Base-by-base conservation (phyloP, 2,329 filamentous ascomycete genomes). In the Ceratocystis cacaofunesta region DNA sequence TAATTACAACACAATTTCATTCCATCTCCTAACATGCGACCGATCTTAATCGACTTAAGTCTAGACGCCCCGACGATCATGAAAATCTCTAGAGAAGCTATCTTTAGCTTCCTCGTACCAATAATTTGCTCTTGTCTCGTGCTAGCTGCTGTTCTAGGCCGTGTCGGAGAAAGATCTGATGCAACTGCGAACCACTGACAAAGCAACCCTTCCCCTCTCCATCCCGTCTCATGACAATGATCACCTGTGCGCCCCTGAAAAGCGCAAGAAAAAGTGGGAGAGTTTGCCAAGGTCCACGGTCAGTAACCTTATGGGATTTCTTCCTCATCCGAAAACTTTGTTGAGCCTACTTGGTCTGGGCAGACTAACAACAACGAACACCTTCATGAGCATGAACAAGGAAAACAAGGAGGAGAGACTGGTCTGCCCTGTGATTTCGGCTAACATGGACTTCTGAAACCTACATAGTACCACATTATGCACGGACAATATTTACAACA, bases 291-390 rank as follows among this genome's bases (percentile, higher is more conserved):
- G 52, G 25, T 36, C 32, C 32, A 36, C 12, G 12, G 36, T 36
- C 5, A 58, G 25, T 22, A 58, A 32, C 25, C 28, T 36, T 58
- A 58, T 32, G 55, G 55, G 55, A 36, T 58, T 25, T 58, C 55
- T 58, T 58, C 55, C 55, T 58, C 55, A 58, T 30, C 55, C 55
- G 55, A 58, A 36, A 58, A 58, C 55, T 19, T 58, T 58, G 55
- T 58, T 58, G 55, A 58, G 55, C 55, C 55, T 58, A 36, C 55
- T 58, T 52, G 48, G 55, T 36, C 55, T n/a, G 8, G 19, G 28
- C 55, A 52, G 17, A 25, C 30, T 30, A 25, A 28, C 15, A 36
- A 30, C 55, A n/a, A 28, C 30, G 32, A 58, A 28, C n/a, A n/a
- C 17, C 55, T 36, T n/a, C 5, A 58, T 25, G 25, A 58, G 22